phyloP scores from a whole-genome alignment of 2,329 filamentous ascomycete genomes.

The Diaporthe citrichinensis region DNA sequence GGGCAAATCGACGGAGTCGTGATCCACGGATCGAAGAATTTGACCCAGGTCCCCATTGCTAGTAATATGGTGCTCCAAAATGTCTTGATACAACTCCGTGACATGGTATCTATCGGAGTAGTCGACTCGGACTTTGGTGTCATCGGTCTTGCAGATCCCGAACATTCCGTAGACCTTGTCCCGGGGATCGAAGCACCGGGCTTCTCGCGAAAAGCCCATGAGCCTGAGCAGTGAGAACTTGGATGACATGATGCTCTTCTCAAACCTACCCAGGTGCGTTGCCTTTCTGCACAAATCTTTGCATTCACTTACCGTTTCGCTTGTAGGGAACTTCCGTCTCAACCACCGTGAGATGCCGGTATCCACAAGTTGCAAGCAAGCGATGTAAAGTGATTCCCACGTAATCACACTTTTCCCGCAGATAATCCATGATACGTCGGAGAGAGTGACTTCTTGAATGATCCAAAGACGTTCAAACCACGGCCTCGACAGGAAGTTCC shows the following conservation, averaged over 20 bases:
- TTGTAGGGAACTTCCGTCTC: neutral
- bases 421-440: neutral
- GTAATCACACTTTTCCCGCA: neutral
- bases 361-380: neutral
- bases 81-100: neutral
- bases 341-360: neutral
- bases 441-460: neutral
- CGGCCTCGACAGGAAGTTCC: neutral
- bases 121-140: neutral
- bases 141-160: neutral
- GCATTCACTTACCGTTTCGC: neutral
- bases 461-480: neutral
- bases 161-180: conserved; percentile 7
- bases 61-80: neutral
- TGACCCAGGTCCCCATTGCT: neutral
- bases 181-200: neutral
- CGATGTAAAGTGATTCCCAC: neutral
- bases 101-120: neutral
- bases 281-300: neutral
- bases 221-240: neutral
- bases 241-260: too few relatives aligned
- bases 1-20: neutral
- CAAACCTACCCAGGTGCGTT: neutral
- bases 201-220: neutral
- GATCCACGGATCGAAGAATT: neutral